Conservation (phyloP, 192 early-diverging fungal genomes). For the Entomortierella lignicola region DNA sequence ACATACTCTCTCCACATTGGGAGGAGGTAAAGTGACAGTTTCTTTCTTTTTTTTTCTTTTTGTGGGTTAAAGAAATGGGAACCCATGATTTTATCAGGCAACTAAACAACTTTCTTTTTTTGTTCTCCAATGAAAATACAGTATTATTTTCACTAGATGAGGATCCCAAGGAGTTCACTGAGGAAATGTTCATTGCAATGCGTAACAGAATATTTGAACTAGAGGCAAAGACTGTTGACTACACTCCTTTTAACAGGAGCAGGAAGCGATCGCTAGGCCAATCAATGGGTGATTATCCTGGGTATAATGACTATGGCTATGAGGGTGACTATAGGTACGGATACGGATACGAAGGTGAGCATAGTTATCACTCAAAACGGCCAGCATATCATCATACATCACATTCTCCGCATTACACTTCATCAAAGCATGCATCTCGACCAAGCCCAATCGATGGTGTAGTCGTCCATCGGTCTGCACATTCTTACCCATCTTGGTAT, state of each 20-base stretch:
- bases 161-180: conserved; percentile 36
- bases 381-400: conserved; percentile 1
- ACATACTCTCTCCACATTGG: conserved; percentile 41
- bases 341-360: conserved; percentile 10
- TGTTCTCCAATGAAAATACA: background rate
- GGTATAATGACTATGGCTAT: background rate
- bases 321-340: background rate
- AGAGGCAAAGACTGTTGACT: conserved; percentile 41
- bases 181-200: conserved; percentile 48
- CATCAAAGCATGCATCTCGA: background rate
- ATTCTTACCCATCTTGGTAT: conserved; percentile 40
- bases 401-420: background rate
- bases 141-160: conserved; percentile 43
- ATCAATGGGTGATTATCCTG: conserved; percentile 19
- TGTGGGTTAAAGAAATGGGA: background rate
- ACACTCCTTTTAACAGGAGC: conserved; percentile 26
- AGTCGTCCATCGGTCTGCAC: background rate
- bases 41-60: no score
- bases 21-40: conserved; percentile 21
- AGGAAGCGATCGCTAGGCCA: conserved; percentile 29
- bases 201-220: conserved; percentile 47
- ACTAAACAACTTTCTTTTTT: background rate
- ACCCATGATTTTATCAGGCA: background rate
- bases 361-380: conserved; percentile 12
- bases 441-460: background rate